Conservation (phyloP, 1,139 yeast genomes). For the Candida sp. region DNA sequence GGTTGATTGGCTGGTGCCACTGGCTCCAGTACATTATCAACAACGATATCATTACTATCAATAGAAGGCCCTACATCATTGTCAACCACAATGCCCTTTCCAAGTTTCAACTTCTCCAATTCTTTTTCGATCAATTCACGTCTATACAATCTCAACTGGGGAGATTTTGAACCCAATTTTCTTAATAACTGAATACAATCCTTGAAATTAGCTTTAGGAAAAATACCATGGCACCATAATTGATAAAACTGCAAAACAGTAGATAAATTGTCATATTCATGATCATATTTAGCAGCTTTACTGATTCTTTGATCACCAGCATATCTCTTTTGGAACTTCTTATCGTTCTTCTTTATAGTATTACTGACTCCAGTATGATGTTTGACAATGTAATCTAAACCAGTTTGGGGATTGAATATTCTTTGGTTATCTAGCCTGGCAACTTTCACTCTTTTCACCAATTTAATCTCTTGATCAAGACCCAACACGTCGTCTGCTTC, state of each 20-base stretch:
- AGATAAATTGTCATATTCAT: conserved; percentile 40
- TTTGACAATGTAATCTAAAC: conserved; percentile 44
- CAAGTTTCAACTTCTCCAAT: conserved; percentile 27
- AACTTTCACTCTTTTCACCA: conserved; percentile 26
- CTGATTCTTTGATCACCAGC: neutral
- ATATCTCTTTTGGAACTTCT: conserved; percentile 16
- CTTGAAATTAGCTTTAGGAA: conserved; percentile 72
- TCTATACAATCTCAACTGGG: conserved; percentile 32
- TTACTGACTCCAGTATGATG: conserved; percentile 33
- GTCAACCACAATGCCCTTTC: conserved; percentile 28
- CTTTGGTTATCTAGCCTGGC: conserved; percentile 50
- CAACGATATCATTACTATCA: conserved; percentile 5
- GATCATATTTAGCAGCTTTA: conserved; percentile 21
- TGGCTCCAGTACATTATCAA: conserved; percentile 1
- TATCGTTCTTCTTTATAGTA: conserved; percentile 27
- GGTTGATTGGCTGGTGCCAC: neutral
- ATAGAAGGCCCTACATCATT: conserved; percentile 2
- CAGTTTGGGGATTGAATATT: conserved; percentile 40
- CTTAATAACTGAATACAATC: conserved; percentile 49
- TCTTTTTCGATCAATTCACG: conserved; percentile 34
- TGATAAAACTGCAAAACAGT: conserved; percentile 65
- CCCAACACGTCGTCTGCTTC: conserved; percentile 31
- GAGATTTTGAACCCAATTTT: conserved; percentile 28
- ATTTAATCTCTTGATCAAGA: conserved; percentile 37
- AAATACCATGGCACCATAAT: conserved; percentile 80